These are phyloP conservation scores for Diaporthe ilicicola DNA, from an alignment of 2,329 filamentous ascomycete species.

Conservation along the genomic window DNA sequence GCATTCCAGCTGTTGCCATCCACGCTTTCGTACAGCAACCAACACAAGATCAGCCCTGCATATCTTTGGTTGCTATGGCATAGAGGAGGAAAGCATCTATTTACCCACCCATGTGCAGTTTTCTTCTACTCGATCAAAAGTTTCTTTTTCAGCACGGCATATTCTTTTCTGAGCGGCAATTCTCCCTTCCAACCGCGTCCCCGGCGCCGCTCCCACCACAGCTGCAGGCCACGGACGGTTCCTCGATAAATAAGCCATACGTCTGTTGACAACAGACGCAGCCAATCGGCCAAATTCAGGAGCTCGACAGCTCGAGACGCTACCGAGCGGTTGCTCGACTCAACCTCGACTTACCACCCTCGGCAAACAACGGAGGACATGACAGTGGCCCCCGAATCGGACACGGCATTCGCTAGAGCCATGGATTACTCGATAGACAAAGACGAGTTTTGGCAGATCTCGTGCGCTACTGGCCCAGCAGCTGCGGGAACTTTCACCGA, in stretches of 20 bases:
- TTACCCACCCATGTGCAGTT: conserved; percentile 22
- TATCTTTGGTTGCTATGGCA: conserved; percentile 34
- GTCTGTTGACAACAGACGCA: neutral
- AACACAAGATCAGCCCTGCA: conserved; percentile 27
- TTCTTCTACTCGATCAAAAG: neutral
- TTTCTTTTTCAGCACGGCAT: conserved; percentile 11
- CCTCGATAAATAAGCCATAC: neutral
- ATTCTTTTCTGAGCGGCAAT: conserved; percentile 4
- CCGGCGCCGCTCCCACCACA: neutral
- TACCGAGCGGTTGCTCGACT: neutral
- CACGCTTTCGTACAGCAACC: conserved; percentile 30
- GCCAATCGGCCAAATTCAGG: neutral
- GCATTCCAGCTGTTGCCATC: conserved; percentile 34
- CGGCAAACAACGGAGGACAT: neutral
- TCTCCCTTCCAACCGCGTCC: neutral
- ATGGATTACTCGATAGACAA: conserved; percentile 33
- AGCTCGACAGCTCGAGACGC: conserved; percentile 10
- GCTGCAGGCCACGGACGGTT: neutral
- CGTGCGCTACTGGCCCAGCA: conserved; percentile 15
- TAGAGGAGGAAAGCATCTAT: conserved; percentile 17
- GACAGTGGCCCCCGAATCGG: conserved; percentile 15
- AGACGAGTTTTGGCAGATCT: conserved; percentile 32
- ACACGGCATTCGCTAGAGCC: conserved; percentile 22
- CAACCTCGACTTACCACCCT: neutral
- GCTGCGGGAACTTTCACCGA: conserved; percentile 3